Percentiles rank a stretch among this genome's conserved stretches.
phyloP scores from a whole-genome alignment of 1,284 basidiomycete genomes.

The Macrocystidia cucumis region DNA sequence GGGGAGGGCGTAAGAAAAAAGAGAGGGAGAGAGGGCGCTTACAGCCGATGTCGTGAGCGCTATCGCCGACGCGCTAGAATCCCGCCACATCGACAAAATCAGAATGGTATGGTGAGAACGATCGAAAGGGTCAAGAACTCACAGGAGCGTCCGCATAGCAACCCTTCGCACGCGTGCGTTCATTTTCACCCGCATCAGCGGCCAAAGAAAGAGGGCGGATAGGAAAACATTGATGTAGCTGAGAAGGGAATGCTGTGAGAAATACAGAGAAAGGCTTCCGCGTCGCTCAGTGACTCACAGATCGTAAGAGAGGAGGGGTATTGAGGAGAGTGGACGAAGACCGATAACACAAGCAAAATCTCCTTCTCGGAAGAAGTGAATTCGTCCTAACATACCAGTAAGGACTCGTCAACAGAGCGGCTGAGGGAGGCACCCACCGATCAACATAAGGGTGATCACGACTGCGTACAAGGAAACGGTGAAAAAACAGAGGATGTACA shows the following conservation, averaged over 20 bases:
- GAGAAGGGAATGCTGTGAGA: not conserved
- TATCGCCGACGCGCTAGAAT: too few species aligned
- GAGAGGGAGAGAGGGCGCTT: too few species aligned
- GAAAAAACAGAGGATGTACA: slow-evolving; percentile 22
- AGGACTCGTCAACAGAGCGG: not conserved
- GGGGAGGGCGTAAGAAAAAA: too few species aligned
- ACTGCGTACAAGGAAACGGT: slow-evolving; percentile 22
- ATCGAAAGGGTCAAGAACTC: too few species aligned
- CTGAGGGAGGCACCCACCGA: slow-evolving; percentile 17
- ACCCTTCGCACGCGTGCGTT: slow-evolving; percentile 7
- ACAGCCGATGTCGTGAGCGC: too few species aligned
- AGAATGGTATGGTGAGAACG: too few species aligned
- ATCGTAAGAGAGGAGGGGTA: slow-evolving; percentile 24
- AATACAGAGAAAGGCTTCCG: too few species aligned
- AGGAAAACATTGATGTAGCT: slow-evolving; percentile 34
- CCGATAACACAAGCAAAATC: slow-evolving; percentile 24
- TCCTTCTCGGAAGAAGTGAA: slow-evolving; percentile 14
- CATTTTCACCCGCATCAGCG: slow-evolving; percentile 8
- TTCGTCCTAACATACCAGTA: slow-evolving; percentile 15
- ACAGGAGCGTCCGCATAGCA: slow-evolving; percentile 8
- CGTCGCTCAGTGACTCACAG: too few species aligned
- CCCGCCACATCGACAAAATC: too few species aligned
- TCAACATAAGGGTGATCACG: slow-evolving; percentile 21
- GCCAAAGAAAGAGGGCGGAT: slow-evolving; percentile 36
- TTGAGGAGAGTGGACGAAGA: slow-evolving; percentile 22